phyloP scores from a whole-genome alignment of 2,329 filamentous ascomycete genomes.

The Diaporthe helianthi region DNA sequence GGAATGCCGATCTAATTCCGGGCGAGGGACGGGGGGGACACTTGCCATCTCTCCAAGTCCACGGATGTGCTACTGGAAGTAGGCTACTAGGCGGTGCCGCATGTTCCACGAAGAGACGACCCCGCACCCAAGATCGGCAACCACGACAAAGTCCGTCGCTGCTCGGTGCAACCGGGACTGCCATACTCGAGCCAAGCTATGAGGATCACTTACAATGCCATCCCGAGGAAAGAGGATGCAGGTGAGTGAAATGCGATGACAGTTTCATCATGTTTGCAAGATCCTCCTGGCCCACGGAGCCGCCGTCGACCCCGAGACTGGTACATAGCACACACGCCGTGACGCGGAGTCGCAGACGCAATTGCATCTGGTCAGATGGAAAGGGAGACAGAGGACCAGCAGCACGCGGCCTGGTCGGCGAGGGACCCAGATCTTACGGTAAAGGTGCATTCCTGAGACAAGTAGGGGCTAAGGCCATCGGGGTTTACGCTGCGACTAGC shows the following conservation, averaged over 20 bases:
- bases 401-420: neutral
- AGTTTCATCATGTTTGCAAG: neutral
- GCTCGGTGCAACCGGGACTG: neutral
- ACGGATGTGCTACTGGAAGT: neutral
- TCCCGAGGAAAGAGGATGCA: neutral
- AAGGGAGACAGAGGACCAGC: neutral
- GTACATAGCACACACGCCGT: no score
- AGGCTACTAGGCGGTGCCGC: neutral
- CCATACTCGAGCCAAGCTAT: neutral
- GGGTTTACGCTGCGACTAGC: neutral
- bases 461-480: neutral
- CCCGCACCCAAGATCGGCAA: constrained; percentile 31
- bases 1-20: neutral
- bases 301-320: neutral
- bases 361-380: neutral
- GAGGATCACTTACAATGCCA: neutral
- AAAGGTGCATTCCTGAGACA: neutral
- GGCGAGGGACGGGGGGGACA: neutral
- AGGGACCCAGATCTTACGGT: neutral
- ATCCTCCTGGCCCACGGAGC: neutral
- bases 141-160: neutral
- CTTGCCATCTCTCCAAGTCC: neutral
- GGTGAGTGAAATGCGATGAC: neutral
- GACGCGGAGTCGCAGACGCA: no score
- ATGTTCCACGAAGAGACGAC: neutral